phyloP scores from a whole-genome alignment of 139 green algal species.

The Gonium pectorale region DNA sequence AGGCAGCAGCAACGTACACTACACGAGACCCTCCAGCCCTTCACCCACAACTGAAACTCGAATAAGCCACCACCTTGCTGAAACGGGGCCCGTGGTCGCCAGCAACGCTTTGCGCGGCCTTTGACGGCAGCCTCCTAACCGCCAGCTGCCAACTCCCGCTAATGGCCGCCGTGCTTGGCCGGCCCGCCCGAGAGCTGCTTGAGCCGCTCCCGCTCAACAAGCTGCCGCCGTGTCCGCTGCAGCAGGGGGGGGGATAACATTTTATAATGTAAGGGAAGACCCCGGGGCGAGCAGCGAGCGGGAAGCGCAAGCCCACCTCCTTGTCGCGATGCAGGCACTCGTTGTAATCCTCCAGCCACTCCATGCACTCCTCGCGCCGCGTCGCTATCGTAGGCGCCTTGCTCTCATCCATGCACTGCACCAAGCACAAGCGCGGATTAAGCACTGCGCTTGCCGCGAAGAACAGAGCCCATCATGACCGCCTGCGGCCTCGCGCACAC shows the following conservation, averaged over 20 bases:
- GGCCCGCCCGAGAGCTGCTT: conserved; percentile 19
- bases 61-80: too few relatives aligned
- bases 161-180: too few relatives aligned
- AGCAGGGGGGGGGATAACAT: neutral
- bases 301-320: conserved; percentile 24
- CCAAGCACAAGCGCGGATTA: neutral
- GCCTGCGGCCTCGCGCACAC: neutral
- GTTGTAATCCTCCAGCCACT: conserved; percentile 64
- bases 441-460: neutral
- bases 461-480: neutral
- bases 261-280: neutral
- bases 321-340: conserved; percentile 64
- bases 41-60: too few relatives aligned
- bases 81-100: too few relatives aligned
- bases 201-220: conserved; percentile 34
- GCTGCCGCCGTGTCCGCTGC: conserved; percentile 43
- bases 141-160: too few relatives aligned
- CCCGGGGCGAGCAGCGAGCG: neutral
- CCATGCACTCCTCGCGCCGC: conserved; percentile 57
- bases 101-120: too few relatives aligned
- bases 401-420: conserved; percentile 64
- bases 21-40: too few relatives aligned
- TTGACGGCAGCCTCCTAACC: too few relatives aligned
- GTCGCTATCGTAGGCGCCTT: conserved; percentile 54
- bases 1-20: too few relatives aligned